Conservation (phyloP, 352 stramenopile species). For the Pythium phragmiticola region DNA sequence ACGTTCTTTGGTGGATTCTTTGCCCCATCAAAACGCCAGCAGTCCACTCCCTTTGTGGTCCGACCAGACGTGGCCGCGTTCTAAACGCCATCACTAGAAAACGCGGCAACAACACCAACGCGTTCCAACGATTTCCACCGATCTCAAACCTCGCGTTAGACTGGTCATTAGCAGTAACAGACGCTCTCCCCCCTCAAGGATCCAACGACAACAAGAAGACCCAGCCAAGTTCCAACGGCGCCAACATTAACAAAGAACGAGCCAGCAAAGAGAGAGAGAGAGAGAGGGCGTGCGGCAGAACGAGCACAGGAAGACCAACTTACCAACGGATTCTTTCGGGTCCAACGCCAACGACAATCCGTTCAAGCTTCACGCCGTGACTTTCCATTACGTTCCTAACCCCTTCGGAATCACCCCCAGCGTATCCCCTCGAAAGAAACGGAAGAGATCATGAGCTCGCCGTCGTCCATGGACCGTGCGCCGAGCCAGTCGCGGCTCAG, state of each 20-base stretch:
- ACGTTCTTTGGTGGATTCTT: not conserved
- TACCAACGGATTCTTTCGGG: too few relatives aligned
- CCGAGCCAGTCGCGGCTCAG: slow-evolving; percentile 17
- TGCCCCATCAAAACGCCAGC: slow-evolving; percentile 5
- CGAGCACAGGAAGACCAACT: too few relatives aligned
- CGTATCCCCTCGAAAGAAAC: not conserved
- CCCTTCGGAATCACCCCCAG: not conserved
- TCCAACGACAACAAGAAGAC: not conserved
- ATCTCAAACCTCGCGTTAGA: too few relatives aligned
- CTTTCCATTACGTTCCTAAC: not conserved
- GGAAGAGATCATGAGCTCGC: slow-evolving; percentile 7
- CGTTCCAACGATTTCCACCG: not conserved
- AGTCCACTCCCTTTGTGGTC: not conserved
- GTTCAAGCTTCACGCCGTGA: not conserved
- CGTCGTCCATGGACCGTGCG: slow-evolving; percentile 8
- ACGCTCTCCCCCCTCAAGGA: not conserved
- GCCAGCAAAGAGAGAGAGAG: too few relatives aligned
- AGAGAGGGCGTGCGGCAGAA: too few relatives aligned
- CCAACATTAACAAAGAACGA: too few relatives aligned
- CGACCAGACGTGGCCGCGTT: not conserved
- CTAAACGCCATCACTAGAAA: not conserved
- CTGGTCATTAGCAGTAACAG: too few relatives aligned
- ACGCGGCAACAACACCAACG: not conserved
- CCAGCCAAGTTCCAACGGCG: not conserved
- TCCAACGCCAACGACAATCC: not conserved